Evolutionary conservation across 805 yeast genomes (phyloP).

Genomic region (Tetrapisispora arboricola): DNA sequence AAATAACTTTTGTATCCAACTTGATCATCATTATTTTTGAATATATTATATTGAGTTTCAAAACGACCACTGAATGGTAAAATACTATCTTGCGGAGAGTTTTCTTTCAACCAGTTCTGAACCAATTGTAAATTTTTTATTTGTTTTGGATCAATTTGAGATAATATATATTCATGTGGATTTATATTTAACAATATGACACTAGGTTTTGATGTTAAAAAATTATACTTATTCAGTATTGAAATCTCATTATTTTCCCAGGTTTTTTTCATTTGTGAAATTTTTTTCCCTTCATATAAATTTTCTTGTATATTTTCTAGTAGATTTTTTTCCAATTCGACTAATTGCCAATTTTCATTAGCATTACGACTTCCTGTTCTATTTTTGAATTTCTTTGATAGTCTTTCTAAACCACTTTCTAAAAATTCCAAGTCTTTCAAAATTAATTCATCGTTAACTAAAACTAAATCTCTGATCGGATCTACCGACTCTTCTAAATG

Average conservation of each 20-base stretch:
- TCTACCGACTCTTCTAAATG: constrained; percentile 66
- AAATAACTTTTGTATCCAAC: constrained; percentile 8
- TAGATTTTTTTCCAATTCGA: constrained; percentile 35
- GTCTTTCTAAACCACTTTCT: constrained; percentile 44
- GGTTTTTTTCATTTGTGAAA: constrained; percentile 46
- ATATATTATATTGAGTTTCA: constrained; percentile 31
- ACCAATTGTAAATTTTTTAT: constrained; percentile 46
- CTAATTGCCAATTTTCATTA: constrained; percentile 1
- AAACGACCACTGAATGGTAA: constrained; percentile 57
- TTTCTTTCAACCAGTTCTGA: constrained; percentile 55
- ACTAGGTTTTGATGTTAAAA: constrained; percentile 84
- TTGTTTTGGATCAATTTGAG: constrained; percentile 19
- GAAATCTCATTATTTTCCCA: constrained; percentile 61
- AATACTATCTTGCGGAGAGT: constrained; percentile 49
- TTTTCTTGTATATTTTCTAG: constrained; percentile 36
- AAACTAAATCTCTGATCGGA: constrained; percentile 66
- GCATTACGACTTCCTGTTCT: constrained; percentile 12
- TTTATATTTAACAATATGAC: constrained; percentile 66
- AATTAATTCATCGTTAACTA: constrained; percentile 65
- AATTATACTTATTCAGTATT: constrained; percentile 57
- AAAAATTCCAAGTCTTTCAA: constrained; percentile 68
- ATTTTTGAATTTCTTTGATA: constrained; percentile 36
- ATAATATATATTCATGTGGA: constrained; percentile 50
- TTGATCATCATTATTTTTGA: constrained; percentile 21
- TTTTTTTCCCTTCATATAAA: constrained; percentile 42